Percentiles rank a stretch among this genome's conserved stretches.
Evolutionary conservation across 2,329 filamentous ascomycete species (phyloP).

Genomic region (Chaetothyriales sp.): DNA sequence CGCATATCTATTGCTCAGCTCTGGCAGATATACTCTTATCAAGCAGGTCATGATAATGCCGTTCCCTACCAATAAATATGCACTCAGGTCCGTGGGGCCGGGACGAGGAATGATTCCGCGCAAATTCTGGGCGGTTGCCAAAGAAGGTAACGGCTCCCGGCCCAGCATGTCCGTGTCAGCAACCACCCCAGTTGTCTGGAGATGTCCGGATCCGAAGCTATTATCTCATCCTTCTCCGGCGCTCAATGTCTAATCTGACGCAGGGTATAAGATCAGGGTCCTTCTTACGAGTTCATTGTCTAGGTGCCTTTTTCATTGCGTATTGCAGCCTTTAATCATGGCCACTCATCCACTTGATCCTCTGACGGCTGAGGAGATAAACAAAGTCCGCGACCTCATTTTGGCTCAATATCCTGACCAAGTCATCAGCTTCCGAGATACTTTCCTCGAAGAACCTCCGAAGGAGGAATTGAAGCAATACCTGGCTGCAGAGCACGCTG

Average conservation of each 20-base stretch:
- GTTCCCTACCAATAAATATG: neutral
- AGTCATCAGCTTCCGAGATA: conserved; percentile 35
- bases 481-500: conserved; percentile 36
- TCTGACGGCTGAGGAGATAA: conserved; percentile 43
- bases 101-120: no score
- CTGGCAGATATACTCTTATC: no score
- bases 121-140: no score
- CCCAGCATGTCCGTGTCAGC: no score
- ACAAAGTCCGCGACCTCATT: conserved; percentile 37
- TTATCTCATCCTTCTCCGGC: neutral
- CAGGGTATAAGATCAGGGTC: neutral
- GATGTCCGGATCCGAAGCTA: neutral
- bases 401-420: conserved; percentile 26
- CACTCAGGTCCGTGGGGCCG: no score
- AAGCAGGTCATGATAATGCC: neutral
- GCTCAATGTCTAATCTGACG: no score
- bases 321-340: conserved; percentile 4
- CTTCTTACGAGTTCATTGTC: neutral
- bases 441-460: conserved; percentile 38
- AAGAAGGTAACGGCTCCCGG: no score
- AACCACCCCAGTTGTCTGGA: neutral
- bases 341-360: conserved; percentile 41
- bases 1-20: no score
- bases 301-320: neutral
- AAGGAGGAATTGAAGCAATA: conserved; percentile 37